Conservation (phyloP, 306 rosid genomes). For the Sesbania bispinosa region DNA sequence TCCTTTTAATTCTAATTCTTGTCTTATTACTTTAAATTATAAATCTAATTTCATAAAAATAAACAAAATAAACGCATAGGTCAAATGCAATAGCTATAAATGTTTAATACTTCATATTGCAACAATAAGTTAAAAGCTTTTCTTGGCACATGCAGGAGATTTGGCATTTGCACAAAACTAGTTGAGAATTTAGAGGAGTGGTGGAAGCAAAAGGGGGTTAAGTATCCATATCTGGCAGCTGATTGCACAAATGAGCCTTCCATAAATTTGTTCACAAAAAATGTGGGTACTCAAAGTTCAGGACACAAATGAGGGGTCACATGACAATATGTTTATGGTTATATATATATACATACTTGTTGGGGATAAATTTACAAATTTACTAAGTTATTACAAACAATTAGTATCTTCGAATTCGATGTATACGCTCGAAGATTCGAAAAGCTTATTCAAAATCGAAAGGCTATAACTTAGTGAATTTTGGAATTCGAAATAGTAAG, state of each 20-base stretch:
- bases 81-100: constrained; percentile 1
- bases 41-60: not conserved
- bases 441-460: too few relatives aligned
- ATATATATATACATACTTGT: too few relatives aligned
- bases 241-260: constrained; percentile 88
- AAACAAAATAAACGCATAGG: not conserved
- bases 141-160: constrained; percentile 60
- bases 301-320: too few relatives aligned
- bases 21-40: too few relatives aligned
- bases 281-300: constrained; percentile 67
- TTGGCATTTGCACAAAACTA: constrained; percentile 77
- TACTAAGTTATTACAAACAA: too few relatives aligned
- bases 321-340: too few relatives aligned
- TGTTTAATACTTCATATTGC: constrained; percentile 19
- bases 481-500: too few relatives aligned
- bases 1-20: too few relatives aligned
- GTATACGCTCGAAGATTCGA: too few relatives aligned
- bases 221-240: constrained; percentile 81
- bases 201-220: constrained; percentile 76
- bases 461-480: too few relatives aligned
- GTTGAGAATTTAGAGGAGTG: constrained; percentile 67
- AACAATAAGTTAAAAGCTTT: constrained; percentile 8
- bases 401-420: too few relatives aligned
- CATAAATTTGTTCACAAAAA: constrained; percentile 73
- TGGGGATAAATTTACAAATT: too few relatives aligned